Evolutionary conservation across 78 protist species (phyloP), one percentile per base, ranked within the genome.

Genomic region (Dictyostelium citrinum): DNA sequence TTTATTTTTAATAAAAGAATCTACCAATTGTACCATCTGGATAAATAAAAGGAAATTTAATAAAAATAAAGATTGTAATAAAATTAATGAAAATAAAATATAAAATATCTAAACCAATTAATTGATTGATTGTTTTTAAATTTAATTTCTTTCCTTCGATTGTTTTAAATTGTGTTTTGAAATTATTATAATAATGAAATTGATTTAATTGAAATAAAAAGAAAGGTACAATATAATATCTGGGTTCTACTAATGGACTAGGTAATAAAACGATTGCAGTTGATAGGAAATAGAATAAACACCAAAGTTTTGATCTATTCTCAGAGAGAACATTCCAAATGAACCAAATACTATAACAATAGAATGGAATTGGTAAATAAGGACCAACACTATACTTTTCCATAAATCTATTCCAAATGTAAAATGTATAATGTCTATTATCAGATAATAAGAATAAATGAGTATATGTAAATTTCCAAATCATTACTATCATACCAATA

Each of bases 351-450:
- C 78, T 31, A 74, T 74, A 84, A 24, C 49, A 24, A 55, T 84
- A 84, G 1, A 84, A 2, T 74, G 91, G 91, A 24, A 84, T 84
- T 31, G 64, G 58, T 17, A 41, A 6, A 39, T 55, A 84, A 16
- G 29, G 49, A 1, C 55, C 77, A 16, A 33, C 14, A 1, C 51
- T n/a, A 24, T 74, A 74, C 61, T 16, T 31, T 9, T 72, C 60
- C 1, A 84, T 45, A 49, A 84, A 33, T 58, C 82, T 74, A 55
- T 84, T 90, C 82, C 81, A 90, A 20, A 90, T 17, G 37, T 90
- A 90, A 70, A 90, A 90, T 39, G 74, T 77, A 24, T 90, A 90
- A 60, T 90, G 93, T 90, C 93, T 90, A 24, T 90, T 90, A 27
- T 90, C 93, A 5, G 93, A 75, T 37, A 90, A 49, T 29, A 90